Evolutionary conservation across 2,329 filamentous ascomycete species (phyloP), one percentile per base, ranked within the genome.

Genomic region (Lecanoromycetidae sp.): DNA sequence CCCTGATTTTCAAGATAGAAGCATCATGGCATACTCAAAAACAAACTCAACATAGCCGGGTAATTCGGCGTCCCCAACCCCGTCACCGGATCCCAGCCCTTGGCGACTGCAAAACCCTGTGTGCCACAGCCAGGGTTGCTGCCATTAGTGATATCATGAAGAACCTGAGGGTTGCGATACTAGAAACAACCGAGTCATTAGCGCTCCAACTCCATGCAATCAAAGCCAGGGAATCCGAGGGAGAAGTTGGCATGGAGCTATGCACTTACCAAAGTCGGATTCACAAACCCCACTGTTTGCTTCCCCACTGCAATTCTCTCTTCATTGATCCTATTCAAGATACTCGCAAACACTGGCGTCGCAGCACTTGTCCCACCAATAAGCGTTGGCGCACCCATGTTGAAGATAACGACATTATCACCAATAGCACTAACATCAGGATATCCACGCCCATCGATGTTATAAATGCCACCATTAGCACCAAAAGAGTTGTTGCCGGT

Each of bases 281-380:
- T 68, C 38, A 66, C 53, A 54, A 68, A 68, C 9, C 67, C 67
- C 9, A 69, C 57, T 5, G 60, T 52, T 13, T 56, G 52, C 56
- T 68, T 69, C 19, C 63, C 64, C 5, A 42, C 45, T 10, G 43
- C 43, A 17, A 58, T 51, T 3, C 65, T 53, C 19, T 59, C 63
- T 48, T 67, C 60, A 44, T 69, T 69, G 55, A 69, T 61, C n/a
- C 72, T 54, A 2, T 68, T 74, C 20, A 76, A 54, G 23, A 74
- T 63, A 0, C 67, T 59, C 0, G 66, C 71, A 53, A 71, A 70
- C 0, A 71, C 66, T 0, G 74, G 74, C 26, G 68, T 58, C 1
- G 67, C 66, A 5, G 71, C 69, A 35, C 68, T 72, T 0, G 75
- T 78, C 6, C 74, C 74, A 30, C 63, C 71, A 1, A 70, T 65